A percentile compares a stretch with the other conserved stretches of the same genome.
phyloP scores from a whole-genome alignment of 495 filamentous ascomycete genomes.

The Thermochaetoides thermophila region DNA sequence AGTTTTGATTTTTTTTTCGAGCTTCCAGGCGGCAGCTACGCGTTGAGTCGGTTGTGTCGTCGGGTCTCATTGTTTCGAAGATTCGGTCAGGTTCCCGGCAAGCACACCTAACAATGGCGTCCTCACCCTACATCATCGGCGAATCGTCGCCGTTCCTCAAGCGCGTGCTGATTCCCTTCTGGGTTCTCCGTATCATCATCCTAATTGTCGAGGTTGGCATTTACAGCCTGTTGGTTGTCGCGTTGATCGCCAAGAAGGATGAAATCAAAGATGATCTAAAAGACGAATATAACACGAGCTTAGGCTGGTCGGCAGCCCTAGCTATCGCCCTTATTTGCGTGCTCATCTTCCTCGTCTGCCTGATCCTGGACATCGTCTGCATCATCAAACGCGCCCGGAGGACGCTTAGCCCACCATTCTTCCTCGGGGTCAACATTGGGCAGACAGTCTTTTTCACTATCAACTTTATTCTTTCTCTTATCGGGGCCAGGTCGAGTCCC shows the following conservation, averaged over 20 bases:
- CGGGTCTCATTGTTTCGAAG: neutral
- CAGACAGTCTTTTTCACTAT: constrained; percentile 13
- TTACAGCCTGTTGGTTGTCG: constrained; percentile 11
- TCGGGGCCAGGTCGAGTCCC: constrained; percentile 3
- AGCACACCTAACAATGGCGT: constrained; percentile 12
- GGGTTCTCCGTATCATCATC: constrained; percentile 60
- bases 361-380: constrained; percentile 18
- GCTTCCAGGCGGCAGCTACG: neutral
- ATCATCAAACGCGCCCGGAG: constrained; percentile 18
- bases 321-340: constrained; percentile 11
- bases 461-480: constrained; percentile 12
- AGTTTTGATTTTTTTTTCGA: neutral
- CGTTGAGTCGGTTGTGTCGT: neutral
- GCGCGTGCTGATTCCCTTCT: constrained; percentile 66
- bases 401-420: constrained; percentile 17
- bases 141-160: constrained; percentile 27
- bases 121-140: constrained; percentile 12
- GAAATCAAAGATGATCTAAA: constrained; percentile 1
- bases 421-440: constrained; percentile 15
- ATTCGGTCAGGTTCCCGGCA: neutral
- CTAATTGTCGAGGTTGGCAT: constrained; percentile 13
- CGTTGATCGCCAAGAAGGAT: constrained; percentile 6
- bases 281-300: constrained; percentile 9
- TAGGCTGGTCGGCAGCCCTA: constrained; percentile 2
- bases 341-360: constrained; percentile 10